Base-by-base conservation (phyloP, 129 eudicot genomes). In the Flaveria linearis region DNA sequence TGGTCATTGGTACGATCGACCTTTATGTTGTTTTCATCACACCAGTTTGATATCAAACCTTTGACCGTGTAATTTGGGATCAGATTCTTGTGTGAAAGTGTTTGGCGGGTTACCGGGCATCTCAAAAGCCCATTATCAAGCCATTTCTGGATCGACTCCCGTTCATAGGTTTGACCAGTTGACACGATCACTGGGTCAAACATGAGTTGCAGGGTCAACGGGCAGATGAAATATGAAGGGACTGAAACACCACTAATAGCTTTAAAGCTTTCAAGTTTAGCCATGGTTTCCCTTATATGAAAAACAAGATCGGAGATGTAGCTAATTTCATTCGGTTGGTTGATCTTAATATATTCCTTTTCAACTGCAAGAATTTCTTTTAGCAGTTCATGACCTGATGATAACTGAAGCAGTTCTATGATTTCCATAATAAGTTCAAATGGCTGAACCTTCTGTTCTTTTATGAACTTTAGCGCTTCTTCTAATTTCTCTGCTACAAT, bases 101-200 rank as follows among this genome's bases (percentile, higher is more conserved):
- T 75, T 62, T 85, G 84, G 30, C 87, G 87, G 43, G 99, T 91
- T 81, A 76, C 73, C 1, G 99, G 99, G 82, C 97, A 94, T 55
- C 57, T 77, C 33, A 13, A 80, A 46, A 94, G 73, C 41, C 99
- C 97, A 50, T 86, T 68, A 75, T 87, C 88, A 55, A 94, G 77
- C 99, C 97, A 94, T 57, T 80, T 91, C 65, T 89, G 91, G 66
- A 94, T 91, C 22, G 93, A 82, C 58, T 84, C 82, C 56, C 90
- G 82, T 68, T 94, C 97, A 50, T 84, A 94, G 58, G 99, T 94
- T 86, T 94, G 99, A 53, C 99, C 99, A 5, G 96, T 76, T 81
- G 97, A 93, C 86, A 94, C 88, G 45, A 94, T 94, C n/a, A 94
- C 97, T 0, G 99, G 97, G 72, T 94, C 97, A 20, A 67, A 80